Conservation (phyloP, 352 stramenopile genomes). For the Globisporangium alternatum region DNA sequence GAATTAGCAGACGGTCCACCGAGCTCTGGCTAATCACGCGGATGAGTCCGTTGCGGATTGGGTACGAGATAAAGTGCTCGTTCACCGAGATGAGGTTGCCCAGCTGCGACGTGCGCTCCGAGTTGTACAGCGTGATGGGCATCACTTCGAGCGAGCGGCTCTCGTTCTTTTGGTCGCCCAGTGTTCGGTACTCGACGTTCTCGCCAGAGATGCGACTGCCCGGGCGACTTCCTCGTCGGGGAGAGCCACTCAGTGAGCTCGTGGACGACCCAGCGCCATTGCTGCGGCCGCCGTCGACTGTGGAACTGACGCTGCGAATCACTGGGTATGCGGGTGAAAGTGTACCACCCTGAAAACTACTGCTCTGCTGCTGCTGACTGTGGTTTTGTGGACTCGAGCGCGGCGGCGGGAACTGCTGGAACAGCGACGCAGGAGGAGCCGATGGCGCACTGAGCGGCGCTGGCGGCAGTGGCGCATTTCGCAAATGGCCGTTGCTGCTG, state of each 20-base stretch:
- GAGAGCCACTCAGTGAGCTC: constrained; percentile 43
- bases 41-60: constrained; percentile 80
- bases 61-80: constrained; percentile 85
- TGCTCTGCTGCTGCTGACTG: constrained; percentile 11
- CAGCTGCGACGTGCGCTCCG: constrained; percentile 65
- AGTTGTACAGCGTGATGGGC: constrained; percentile 81
- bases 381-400: constrained; percentile 4
- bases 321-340: constrained; percentile 18
- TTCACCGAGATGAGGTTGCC: constrained; percentile 80
- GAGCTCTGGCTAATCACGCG: constrained; percentile 83
- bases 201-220: constrained; percentile 50
- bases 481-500: constrained; percentile 33
- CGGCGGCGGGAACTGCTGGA: constrained; percentile 35
- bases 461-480: constrained; percentile 25
- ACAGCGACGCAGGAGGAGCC: constrained; percentile 21
- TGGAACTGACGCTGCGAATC: constrained; percentile 34
- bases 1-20: constrained; percentile 65
- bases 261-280: constrained; percentile 38
- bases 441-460: constrained; percentile 31
- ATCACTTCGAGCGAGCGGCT: constrained; percentile 78
- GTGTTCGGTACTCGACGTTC: constrained; percentile 46
- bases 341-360: constrained; percentile 8
- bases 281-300: constrained; percentile 33
- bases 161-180: constrained; percentile 34
- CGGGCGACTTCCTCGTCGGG: constrained; percentile 36